A percentile compares a stretch with the other conserved stretches of the same genome.
These are phyloP conservation scores for Coccomyxa sp. DNA, from an alignment of 139 green algal genomes.

Conservation along the genomic window DNA sequence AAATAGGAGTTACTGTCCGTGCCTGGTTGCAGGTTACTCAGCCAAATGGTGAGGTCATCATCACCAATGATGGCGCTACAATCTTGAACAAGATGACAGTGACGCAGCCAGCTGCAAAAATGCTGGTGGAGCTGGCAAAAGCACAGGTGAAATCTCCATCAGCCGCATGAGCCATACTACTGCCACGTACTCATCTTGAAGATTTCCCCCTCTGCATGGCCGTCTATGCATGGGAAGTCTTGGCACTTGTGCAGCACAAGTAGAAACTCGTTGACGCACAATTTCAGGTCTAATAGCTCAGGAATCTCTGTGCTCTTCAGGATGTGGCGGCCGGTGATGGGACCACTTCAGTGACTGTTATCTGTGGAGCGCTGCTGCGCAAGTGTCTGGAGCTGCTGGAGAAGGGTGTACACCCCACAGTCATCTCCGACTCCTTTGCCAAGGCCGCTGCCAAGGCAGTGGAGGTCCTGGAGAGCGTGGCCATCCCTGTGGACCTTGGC, in stretches of 20 bases:
- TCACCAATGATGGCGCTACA: slow-evolving; percentile 99
- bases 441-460: slow-evolving; percentile 75
- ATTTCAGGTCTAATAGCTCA: too few species aligned
- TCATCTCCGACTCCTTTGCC: slow-evolving; percentile 92
- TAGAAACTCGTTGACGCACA: too few species aligned
- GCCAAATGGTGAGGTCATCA: slow-evolving; percentile 93
- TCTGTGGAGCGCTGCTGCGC: slow-evolving; percentile 90
- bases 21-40: slow-evolving; percentile 62
- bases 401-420: slow-evolving; percentile 88
- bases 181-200: too few species aligned
- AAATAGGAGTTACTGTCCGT: not conserved
- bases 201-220: too few species aligned
- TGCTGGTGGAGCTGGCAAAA: slow-evolving; percentile 98
- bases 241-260: too few species aligned
- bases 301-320: slow-evolving; percentile 36
- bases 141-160: slow-evolving; percentile 57
- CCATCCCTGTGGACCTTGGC: slow-evolving; percentile 85
- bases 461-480: slow-evolving; percentile 56
- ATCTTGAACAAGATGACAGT: slow-evolving; percentile 99
- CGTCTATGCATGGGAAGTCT: too few species aligned
- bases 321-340: slow-evolving; percentile 97
- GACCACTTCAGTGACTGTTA: slow-evolving; percentile 91
- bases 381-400: slow-evolving; percentile 83
- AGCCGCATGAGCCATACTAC: too few species aligned
- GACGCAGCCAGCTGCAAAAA: slow-evolving; percentile 96